These are phyloP conservation scores for Cystobasidium tubakii DNA, from an alignment of 768 basidiomycete species.

Conservation along the genomic window DNA sequence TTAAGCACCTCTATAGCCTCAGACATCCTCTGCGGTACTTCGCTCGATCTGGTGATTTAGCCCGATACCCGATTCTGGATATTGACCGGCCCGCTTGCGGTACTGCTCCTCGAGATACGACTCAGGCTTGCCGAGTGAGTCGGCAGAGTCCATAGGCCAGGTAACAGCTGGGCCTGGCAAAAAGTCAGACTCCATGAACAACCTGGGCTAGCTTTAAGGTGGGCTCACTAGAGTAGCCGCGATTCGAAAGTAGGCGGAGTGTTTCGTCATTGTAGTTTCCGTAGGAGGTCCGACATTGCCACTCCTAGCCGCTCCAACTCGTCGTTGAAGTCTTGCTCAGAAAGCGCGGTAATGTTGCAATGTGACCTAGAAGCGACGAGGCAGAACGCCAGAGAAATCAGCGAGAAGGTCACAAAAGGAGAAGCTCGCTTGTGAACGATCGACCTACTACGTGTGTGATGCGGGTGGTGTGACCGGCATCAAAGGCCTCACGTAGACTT, in stretches of 20 bases:
- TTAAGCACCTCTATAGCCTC: constrained; percentile 33
- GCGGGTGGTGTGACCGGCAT: constrained; percentile 28
- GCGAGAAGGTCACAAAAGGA: not conserved
- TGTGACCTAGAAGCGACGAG: constrained; percentile 28
- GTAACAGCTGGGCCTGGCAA: constrained; percentile 9
- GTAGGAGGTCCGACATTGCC: constrained; percentile 43
- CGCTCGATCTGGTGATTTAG: constrained; percentile 45
- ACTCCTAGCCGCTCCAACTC: constrained; percentile 43
- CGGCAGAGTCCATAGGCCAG: constrained; percentile 44
- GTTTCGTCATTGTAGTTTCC: constrained; percentile 28
- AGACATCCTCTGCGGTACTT: constrained; percentile 33
- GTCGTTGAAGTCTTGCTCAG: constrained; percentile 36
- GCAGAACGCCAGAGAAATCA: too few species aligned
- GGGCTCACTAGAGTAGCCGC: constrained; percentile 42
- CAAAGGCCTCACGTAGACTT: constrained; percentile 3
- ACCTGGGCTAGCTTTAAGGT: not conserved
- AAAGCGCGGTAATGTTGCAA: constrained; percentile 40
- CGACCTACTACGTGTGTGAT: constrained; percentile 14
- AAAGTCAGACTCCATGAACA: too few species aligned
- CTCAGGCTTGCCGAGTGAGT: constrained; percentile 31
- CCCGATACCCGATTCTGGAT: constrained; percentile 37
- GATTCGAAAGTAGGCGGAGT: constrained; percentile 34
- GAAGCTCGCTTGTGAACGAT: not conserved
- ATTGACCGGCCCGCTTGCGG: constrained; percentile 36
- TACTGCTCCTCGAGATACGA: constrained; percentile 36